Evolutionary conservation across 495 filamentous ascomycete genomes (phyloP).

Genomic region (Rhizodiscina lignyota): DNA sequence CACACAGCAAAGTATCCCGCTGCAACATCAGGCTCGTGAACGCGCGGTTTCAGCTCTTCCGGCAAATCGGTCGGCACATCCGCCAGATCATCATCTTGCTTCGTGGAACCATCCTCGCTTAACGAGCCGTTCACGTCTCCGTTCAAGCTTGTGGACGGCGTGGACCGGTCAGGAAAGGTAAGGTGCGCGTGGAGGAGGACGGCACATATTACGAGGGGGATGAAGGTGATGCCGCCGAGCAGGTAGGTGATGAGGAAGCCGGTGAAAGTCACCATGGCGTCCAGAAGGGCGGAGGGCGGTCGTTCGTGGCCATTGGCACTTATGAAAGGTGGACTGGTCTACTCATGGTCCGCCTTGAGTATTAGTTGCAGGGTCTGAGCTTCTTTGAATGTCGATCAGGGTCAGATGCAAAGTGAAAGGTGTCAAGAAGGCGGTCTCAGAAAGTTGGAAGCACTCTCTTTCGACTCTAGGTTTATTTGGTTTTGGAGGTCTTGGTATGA

Average conservation of each 20-base stretch:
- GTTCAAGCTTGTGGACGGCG: slow-evolving; percentile 10
- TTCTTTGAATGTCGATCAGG: too few species aligned
- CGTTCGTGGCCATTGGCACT: too few species aligned
- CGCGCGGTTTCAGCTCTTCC: neutral
- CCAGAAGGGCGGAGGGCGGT: neutral
- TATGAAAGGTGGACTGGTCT: too few species aligned
- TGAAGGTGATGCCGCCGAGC: slow-evolving; percentile 78
- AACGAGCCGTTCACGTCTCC: neutral
- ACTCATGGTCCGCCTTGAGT: too few species aligned
- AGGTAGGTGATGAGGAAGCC: slow-evolving; percentile 62
- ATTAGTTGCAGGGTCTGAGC: too few species aligned
- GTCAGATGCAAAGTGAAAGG: too few species aligned
- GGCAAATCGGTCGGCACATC: slow-evolving; percentile 24
- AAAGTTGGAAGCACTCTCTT: too few species aligned
- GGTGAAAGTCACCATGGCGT: slow-evolving; percentile 48
- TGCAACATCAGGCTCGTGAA: slow-evolving; percentile 63
- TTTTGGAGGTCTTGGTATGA: too few species aligned
- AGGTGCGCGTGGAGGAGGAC: slow-evolving; percentile 53
- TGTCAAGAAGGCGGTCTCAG: too few species aligned
- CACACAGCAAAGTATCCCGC: slow-evolving; percentile 92
- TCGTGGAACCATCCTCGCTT: neutral
- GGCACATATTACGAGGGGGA: slow-evolving; percentile 54
- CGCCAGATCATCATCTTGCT: neutral
- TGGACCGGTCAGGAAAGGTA: slow-evolving; percentile 33
- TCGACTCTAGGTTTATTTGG: too few species aligned